phyloP scores from a whole-genome alignment of 768 basidiomycete species.

The Calocera viscosa region DNA sequence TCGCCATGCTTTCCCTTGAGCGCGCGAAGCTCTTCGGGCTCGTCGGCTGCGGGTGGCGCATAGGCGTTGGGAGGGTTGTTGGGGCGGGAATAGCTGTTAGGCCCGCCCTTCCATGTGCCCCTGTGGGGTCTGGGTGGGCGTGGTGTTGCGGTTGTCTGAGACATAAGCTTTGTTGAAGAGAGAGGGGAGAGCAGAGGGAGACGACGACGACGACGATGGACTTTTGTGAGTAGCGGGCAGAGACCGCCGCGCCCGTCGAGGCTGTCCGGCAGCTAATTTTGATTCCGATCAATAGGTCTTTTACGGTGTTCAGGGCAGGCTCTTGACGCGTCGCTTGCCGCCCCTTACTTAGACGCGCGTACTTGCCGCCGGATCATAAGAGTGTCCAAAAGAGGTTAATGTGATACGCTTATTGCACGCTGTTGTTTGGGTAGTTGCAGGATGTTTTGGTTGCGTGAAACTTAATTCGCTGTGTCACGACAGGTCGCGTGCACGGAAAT shows the following conservation, averaged over 20 bases:
- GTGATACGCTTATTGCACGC: not conserved
- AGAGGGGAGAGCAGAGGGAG: not conserved
- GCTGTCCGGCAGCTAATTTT: not conserved
- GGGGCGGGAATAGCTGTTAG: not conserved
- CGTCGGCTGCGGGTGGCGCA: not conserved
- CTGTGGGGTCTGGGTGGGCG: not conserved
- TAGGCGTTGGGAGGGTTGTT: not conserved
- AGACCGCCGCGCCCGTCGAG: not conserved
- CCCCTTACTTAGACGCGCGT: not conserved
- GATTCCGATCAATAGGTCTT: not conserved
- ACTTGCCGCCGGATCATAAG: not conserved
- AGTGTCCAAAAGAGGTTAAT: too few relatives aligned
- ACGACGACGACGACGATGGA: slow-evolving; percentile 6
- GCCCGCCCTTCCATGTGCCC: not conserved
- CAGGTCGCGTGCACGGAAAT: slow-evolving; percentile 2
- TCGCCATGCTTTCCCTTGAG: slow-evolving; percentile 4
- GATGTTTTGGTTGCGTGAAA: not conserved
- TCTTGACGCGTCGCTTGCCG: slow-evolving; percentile 5
- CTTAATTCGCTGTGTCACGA: not conserved
- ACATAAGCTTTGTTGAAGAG: not conserved
- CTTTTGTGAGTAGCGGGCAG: not conserved
- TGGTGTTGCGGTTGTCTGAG: not conserved
- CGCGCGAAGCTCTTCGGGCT: slow-evolving; percentile 1
- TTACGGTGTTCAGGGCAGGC: slow-evolving; percentile 6
- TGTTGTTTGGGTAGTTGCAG: not conserved